Evolutionary conservation across 176 grass and related monocot genomes (phyloP).

Genomic region (Juncus inflexus): DNA sequence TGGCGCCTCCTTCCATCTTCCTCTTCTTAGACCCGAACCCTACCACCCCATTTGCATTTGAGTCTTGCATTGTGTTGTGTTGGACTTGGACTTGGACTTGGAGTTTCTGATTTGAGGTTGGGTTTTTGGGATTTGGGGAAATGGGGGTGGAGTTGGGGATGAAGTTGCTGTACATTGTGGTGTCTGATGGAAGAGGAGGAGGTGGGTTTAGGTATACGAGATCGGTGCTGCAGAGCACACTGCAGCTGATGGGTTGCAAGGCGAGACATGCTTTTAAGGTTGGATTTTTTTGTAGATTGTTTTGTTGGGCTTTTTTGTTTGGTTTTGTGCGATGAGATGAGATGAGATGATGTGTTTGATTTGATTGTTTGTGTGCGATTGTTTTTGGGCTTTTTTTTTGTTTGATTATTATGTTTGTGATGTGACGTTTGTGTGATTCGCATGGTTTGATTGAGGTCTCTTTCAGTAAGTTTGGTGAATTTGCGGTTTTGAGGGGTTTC

Average conservation of each 20-base stretch:
- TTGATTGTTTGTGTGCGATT: not conserved
- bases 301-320: not conserved
- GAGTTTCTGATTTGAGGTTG: not conserved
- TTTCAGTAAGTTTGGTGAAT: slow-evolving; percentile 19
- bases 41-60: no score
- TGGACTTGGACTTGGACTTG: no score
- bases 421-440: slow-evolving; percentile 12
- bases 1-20: no score
- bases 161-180: slow-evolving; percentile 88
- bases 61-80: no score
- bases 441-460: slow-evolving; percentile 15
- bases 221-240: slow-evolving; percentile 80
- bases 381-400: not conserved
- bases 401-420: not conserved
- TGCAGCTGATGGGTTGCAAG: slow-evolving; percentile 99
- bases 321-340: no score
- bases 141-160: slow-evolving; percentile 19
- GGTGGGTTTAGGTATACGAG: slow-evolving; percentile 76
- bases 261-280: slow-evolving; percentile 98
- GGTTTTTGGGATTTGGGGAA: slow-evolving; percentile 20
- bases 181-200: slow-evolving; percentile 30
- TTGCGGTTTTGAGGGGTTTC: slow-evolving; percentile 3
- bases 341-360: slow-evolving; percentile 1
- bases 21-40: no score
- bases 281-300: not conserved